These are phyloP conservation scores for Leccinum laetum DNA, from an alignment of 1,284 basidiomycete species.

Conservation along the genomic window DNA sequence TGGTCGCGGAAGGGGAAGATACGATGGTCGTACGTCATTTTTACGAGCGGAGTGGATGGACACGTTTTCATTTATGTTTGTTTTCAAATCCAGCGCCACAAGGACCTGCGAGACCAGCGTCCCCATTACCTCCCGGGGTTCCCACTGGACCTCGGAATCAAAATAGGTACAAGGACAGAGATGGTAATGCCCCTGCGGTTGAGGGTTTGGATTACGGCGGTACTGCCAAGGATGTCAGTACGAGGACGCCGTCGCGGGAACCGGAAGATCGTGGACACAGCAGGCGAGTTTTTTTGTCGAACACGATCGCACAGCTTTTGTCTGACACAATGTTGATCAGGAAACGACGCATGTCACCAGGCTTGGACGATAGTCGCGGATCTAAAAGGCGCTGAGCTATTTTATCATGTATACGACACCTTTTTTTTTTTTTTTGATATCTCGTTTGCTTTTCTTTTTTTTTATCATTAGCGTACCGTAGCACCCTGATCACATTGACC, in stretches of 20 bases:
- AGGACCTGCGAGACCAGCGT: slow-evolving; percentile 70
- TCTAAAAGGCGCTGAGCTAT: slow-evolving; percentile 60
- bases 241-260: slow-evolving; percentile 54
- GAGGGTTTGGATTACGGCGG: slow-evolving; percentile 86
- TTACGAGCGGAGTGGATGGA: slow-evolving; percentile 1
- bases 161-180: slow-evolving; percentile 86
- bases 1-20: slow-evolving; percentile 48
- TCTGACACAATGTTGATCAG: slow-evolving; percentile 35
- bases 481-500: neutral
- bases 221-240: slow-evolving; percentile 40
- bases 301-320: neutral
- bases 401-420: slow-evolving; percentile 28
- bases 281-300: slow-evolving; percentile 34
- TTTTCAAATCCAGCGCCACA: slow-evolving; percentile 36
- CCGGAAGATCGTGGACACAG: slow-evolving; percentile 56
- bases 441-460: slow-evolving; percentile 1
- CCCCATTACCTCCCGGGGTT: slow-evolving; percentile 78
- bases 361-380: slow-evolving; percentile 57
- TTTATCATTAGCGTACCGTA: neutral
- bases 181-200: slow-evolving; percentile 74
- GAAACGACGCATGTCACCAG: slow-evolving; percentile 60
- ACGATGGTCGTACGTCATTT: slow-evolving; percentile 39
- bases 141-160: slow-evolving; percentile 84
- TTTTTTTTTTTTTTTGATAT: neutral
- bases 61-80: neutral